phyloP scores from a whole-genome alignment of 257 asterid species.

The Oldenlandia corymbosa region DNA sequence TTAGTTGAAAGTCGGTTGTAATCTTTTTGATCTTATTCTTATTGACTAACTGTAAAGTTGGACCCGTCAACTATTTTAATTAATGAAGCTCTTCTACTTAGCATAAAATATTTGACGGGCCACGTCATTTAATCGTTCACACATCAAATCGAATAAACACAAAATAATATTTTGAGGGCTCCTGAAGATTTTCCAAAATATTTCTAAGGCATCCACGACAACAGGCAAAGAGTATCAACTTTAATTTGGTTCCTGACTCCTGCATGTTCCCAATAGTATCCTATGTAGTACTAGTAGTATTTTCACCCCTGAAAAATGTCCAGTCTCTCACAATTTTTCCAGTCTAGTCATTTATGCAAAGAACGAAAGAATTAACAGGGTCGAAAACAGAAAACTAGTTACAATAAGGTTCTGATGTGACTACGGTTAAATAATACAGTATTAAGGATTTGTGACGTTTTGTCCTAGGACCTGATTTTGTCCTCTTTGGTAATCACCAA shows the following conservation, averaged over 20 bases:
- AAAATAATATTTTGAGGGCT: neutral
- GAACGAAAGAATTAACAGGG: too few relatives aligned
- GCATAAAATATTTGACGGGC: neutral
- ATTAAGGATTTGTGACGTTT: too few relatives aligned
- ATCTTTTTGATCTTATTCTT: neutral
- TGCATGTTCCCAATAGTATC: conserved; percentile 8
- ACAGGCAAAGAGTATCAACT: neutral
- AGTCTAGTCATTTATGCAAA: too few relatives aligned
- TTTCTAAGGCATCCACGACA: neutral
- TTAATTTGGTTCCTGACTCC: neutral
- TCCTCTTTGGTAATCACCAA: too few relatives aligned
- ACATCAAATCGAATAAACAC: neutral
- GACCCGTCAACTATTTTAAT: too few relatives aligned
- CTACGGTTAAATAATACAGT: too few relatives aligned
- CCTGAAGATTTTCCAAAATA: neutral
- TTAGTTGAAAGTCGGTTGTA: conserved; percentile 1
- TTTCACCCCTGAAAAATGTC: neutral
- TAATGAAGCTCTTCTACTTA: too few relatives aligned
- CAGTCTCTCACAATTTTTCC: too few relatives aligned
- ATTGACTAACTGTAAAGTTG: neutral
- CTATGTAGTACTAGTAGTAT: conserved; percentile 4
- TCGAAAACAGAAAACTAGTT: too few relatives aligned
- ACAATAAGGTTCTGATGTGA: too few relatives aligned
- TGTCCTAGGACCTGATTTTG: too few relatives aligned
- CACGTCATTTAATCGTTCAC: neutral